phyloP scores from a whole-genome alignment of 805 yeast species.

The Candida adriatica region DNA sequence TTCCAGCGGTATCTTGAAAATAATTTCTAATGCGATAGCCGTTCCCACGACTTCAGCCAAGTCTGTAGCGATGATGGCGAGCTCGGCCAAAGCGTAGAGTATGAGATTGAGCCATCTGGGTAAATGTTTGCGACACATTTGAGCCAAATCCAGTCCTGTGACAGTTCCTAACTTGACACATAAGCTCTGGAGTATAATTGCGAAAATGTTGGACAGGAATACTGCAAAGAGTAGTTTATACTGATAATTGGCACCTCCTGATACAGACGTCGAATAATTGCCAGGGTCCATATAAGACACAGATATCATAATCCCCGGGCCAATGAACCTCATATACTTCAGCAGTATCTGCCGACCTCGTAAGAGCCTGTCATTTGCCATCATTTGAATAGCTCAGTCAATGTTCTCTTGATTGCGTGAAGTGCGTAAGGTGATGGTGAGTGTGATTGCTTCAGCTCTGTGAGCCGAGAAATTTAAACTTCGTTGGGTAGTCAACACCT shows the following conservation, averaged over 20 bases:
- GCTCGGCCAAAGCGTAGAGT: slow-evolving; percentile 67
- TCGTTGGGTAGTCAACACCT: no score
- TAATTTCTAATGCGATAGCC: slow-evolving; percentile 75
- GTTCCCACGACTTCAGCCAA: slow-evolving; percentile 93
- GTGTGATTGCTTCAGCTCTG: no score
- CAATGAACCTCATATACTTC: slow-evolving; percentile 56
- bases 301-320: slow-evolving; percentile 75
- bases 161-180: slow-evolving; percentile 74
- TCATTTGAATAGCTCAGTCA: background rate
- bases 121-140: slow-evolving; percentile 62
- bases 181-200: slow-evolving; percentile 62
- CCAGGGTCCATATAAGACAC: slow-evolving; percentile 87
- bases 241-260: slow-evolving; percentile 70
- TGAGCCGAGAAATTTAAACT: no score
- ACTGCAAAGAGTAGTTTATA: slow-evolving; percentile 62
- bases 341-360: slow-evolving; percentile 5
- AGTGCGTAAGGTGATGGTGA: no score
- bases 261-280: slow-evolving; percentile 74
- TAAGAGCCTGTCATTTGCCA: background rate
- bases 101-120: slow-evolving; percentile 52
- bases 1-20: slow-evolving; percentile 66
- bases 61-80: slow-evolving; percentile 89
- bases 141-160: slow-evolving; percentile 74
- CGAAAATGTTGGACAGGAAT: slow-evolving; percentile 62
- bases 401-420: no score